Evolutionary conservation across 2,329 filamentous ascomycete species (phyloP), one percentile per base, ranked within the genome.

Genomic region (Diplodia corticola): DNA sequence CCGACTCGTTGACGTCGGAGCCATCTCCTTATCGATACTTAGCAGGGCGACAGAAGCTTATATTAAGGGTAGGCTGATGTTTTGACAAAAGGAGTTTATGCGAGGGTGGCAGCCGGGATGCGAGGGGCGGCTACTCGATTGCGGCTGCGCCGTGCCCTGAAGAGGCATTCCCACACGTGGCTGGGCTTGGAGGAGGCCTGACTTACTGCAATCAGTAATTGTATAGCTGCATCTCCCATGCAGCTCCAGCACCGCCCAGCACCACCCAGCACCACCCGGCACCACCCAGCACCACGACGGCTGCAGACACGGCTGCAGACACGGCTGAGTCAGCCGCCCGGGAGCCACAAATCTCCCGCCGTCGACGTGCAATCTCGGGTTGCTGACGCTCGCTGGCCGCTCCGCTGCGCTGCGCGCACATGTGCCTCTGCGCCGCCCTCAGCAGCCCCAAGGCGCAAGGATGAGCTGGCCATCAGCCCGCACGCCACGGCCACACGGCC

Each of bases 11-110:
- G 51, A 22, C 53, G 53, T 48, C 55, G 55, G 55, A 60, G 55
- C 55, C 37, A 60, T 60, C 55, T 60, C 55, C 55, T 60, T 60
- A 60, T 60, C 55, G 55, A 48, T 60, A 60, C 46, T 60, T 60
- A 60, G 55, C 26, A 49, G 57, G 26, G 48, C 26, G 44, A 9
- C 30, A 61, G 57, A 61, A 61, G 57, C 57, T 61, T 61, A 49
- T 61, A 61, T 61, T 48, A 48, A 61, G 57, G 57, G 44, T 44
- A 46, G 13, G 28, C 35, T 33, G 54, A 28, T 35, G 22, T 49
- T 49, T 49, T 49, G 15, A 35, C 26, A 24, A 48, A 61, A 49
- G 40, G 57, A 49, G 57, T 49, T 61, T 61, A 61, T 61, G 57
- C 57, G 48, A 49, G 57, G 57, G 13, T n/a, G 17, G 26, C 28